Percentiles rank a stretch among this genome's conserved stretches.
phyloP scores from a whole-genome alignment of 2,329 filamentous ascomycete genomes.

The Penicillium paneum region DNA sequence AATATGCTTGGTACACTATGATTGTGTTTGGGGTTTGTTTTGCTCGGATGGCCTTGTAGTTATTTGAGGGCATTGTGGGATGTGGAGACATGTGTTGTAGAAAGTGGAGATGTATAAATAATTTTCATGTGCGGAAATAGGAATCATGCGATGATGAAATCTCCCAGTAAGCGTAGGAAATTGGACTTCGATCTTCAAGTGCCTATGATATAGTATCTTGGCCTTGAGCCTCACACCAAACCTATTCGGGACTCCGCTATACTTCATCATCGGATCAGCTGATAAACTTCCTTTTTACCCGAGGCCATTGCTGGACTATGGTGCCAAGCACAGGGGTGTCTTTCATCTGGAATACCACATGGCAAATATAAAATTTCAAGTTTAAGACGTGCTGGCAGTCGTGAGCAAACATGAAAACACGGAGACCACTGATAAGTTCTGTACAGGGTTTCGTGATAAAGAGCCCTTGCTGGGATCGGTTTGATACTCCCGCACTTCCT shows the following conservation, averaged over 20 bases:
- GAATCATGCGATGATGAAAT: too few relatives aligned
- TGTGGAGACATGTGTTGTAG: background rate
- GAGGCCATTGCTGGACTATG: too few relatives aligned
- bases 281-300: too few relatives aligned
- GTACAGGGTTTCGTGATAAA: too few relatives aligned
- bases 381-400: background rate
- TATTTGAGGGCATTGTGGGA: background rate
- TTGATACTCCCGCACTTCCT: background rate
- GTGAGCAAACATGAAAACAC: too few relatives aligned
- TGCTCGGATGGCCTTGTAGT: slow-evolving; percentile 54
- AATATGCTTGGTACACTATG: slow-evolving; percentile 63
- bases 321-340: too few relatives aligned
- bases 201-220: background rate
- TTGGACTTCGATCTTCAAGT: background rate
- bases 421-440: background rate
- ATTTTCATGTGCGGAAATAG: too few relatives aligned
- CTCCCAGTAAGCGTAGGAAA: background rate
- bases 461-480: rapidly evolving
- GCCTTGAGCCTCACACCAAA: background rate
- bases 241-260: background rate
- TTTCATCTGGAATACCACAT: background rate
- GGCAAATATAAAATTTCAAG: background rate
- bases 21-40: slow-evolving; percentile 51
- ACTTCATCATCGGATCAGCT: too few relatives aligned
- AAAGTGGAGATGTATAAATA: too few relatives aligned